Percentiles rank a stretch among this genome's conserved stretches.
phyloP scores from a whole-genome alignment of 192 early-diverging fungal species.

The Coemansia sp. region DNA sequence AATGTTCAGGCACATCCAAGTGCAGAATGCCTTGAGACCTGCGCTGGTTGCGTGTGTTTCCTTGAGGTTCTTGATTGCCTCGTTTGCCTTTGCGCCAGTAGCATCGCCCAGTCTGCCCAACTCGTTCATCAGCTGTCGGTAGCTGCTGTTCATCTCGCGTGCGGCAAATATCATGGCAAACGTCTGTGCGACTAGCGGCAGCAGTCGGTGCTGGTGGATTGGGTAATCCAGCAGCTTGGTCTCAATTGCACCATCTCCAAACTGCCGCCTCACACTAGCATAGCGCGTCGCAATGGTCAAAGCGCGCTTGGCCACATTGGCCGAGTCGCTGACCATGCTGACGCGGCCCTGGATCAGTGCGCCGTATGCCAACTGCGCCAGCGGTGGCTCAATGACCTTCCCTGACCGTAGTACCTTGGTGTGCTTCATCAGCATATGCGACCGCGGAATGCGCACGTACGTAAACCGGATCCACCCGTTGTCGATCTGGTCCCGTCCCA shows the following conservation, averaged over 20 bases:
- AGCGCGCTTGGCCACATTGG: slow-evolving; percentile 85
- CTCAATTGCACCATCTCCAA: slow-evolving; percentile 68
- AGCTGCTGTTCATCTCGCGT: slow-evolving; percentile 76
- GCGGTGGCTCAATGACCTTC: slow-evolving; percentile 75
- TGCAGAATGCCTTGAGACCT: slow-evolving; percentile 92
- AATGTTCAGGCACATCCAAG: slow-evolving; percentile 84
- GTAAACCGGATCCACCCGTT: slow-evolving; percentile 95
- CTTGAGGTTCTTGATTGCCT: slow-evolving; percentile 78
- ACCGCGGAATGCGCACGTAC: slow-evolving; percentile 83
- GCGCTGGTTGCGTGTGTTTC: slow-evolving; percentile 90
- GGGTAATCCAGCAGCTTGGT: slow-evolving; percentile 91
- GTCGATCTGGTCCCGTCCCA: slow-evolving; percentile 88
- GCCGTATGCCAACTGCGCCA: slow-evolving; percentile 84
- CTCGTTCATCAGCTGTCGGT: slow-evolving; percentile 72
- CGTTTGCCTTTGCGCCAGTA: slow-evolving; percentile 49
- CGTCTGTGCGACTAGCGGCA: slow-evolving; percentile 87
- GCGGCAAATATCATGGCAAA: slow-evolving; percentile 91
- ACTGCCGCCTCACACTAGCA: slow-evolving; percentile 89
- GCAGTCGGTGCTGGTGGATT: slow-evolving; percentile 91
- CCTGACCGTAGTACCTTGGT: slow-evolving; percentile 81
- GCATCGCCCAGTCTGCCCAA: slow-evolving; percentile 70
- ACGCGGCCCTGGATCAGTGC: slow-evolving; percentile 84
- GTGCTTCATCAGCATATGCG: slow-evolving; percentile 92
- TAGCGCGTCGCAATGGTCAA: slow-evolving; percentile 89
- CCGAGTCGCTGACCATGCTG: slow-evolving; percentile 81